Percentiles rank a stretch among this genome's conserved stretches.
Evolutionary conservation across 257 asterid genomes (phyloP).

Genomic region (Gardenia jasminoides): DNA sequence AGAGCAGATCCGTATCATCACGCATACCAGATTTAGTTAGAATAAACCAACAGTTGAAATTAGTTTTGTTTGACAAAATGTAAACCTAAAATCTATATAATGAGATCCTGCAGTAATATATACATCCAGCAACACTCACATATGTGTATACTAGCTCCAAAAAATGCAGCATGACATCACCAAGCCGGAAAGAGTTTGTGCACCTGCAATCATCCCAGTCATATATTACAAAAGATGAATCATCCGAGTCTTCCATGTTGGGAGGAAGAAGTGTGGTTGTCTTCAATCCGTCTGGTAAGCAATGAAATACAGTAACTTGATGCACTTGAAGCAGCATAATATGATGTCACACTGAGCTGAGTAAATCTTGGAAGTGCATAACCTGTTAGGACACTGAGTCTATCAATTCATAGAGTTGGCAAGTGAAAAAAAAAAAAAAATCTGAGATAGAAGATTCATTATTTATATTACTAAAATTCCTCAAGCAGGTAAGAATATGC

Average conservation of each 20-base stretch:
- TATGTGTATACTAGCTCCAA: neutral
- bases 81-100: neutral
- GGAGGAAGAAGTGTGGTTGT: slow-evolving; percentile 43
- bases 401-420: neutral
- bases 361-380: slow-evolving; percentile 75
- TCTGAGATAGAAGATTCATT: neutral
- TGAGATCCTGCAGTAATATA: neutral
- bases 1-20: neutral
- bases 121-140: neutral
- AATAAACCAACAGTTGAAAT: neutral
- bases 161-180: slow-evolving; percentile 16
- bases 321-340: slow-evolving; percentile 80
- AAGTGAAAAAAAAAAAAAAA: neutral
- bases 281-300: slow-evolving; percentile 72
- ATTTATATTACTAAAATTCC: neutral
- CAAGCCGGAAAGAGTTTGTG: slow-evolving; percentile 28
- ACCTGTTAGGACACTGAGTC: slow-evolving; percentile 39
- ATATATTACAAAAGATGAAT: slow-evolving; percentile 13
- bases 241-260: slow-evolving; percentile 52
- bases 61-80: too few relatives aligned
- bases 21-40: too few relatives aligned
- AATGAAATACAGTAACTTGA: slow-evolving; percentile 73
- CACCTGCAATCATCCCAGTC: slow-evolving; percentile 31
- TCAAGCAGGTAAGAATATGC: neutral
- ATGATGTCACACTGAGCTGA: slow-evolving; percentile 76